These are phyloP conservation scores for Groenewaldozyma sp. DNA, from an alignment of 1,139 yeast genomes.

Conservation along the genomic window DNA sequence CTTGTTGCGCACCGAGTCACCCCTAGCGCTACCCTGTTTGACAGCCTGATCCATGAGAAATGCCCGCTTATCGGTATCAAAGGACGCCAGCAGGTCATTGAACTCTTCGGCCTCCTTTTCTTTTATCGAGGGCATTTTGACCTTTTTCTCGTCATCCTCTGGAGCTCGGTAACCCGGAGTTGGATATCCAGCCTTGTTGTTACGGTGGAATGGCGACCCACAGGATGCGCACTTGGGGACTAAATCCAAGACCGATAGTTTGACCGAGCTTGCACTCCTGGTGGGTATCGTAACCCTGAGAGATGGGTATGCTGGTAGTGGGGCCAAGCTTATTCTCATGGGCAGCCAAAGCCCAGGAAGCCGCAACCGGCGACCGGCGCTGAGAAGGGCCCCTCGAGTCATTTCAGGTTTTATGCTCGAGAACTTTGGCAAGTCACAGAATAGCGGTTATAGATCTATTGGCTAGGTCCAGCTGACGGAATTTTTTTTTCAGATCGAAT, in stretches of 20 bases:
- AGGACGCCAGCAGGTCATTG: conserved; percentile 10
- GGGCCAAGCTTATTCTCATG: no score
- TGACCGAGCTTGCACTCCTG: neutral
- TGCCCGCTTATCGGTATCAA: conserved; percentile 15
- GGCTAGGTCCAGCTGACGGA: no score
- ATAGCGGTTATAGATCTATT: no score
- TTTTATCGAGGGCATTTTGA: conserved; percentile 6
- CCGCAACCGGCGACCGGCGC: no score
- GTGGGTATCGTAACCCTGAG: no score
- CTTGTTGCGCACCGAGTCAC: conserved; percentile 8
- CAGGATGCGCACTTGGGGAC: conserved; percentile 32
- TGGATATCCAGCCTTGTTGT: conserved; percentile 19
- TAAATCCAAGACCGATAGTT: neutral
- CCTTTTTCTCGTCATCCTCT: conserved; percentile 5
- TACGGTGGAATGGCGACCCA: conserved; percentile 44
- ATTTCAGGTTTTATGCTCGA: no score
- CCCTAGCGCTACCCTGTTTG: conserved; percentile 8
- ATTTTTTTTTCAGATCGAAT: no score
- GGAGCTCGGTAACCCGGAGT: conserved; percentile 36
- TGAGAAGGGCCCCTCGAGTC: no score
- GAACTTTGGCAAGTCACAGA: no score
- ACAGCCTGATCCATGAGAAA: conserved; percentile 14
- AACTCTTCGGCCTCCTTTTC: conserved; percentile 7
- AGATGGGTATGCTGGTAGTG: no score
- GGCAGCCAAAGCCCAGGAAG: no score